Percentiles rank a stretch among this genome's conserved stretches.
Evolutionary conservation across 1,139 yeast species (phyloP).

Genomic region (Kodamaea suecica): DNA sequence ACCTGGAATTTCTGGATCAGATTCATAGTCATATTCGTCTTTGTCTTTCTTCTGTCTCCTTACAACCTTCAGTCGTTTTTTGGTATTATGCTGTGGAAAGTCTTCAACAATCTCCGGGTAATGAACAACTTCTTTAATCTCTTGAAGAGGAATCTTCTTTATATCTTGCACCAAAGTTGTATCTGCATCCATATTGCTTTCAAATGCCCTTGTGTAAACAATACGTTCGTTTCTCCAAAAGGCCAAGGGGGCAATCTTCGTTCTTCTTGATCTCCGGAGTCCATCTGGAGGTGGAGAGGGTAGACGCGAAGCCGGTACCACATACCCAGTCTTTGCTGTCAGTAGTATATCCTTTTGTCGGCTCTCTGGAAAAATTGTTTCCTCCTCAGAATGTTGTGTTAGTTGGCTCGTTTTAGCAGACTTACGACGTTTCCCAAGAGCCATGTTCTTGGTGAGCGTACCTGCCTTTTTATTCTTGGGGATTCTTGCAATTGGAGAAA

Average conservation of each 20-base stretch:
- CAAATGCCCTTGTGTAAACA: slow-evolving; percentile 54
- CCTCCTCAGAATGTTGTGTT: background rate
- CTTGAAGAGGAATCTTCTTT: slow-evolving; percentile 49
- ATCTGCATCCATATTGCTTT: slow-evolving; percentile 37
- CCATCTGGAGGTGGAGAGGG: slow-evolving; percentile 50
- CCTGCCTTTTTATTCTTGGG: slow-evolving; percentile 11
- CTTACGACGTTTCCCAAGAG: slow-evolving; percentile 27
- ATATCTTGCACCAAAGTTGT: slow-evolving; percentile 35
- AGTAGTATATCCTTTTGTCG: too few species aligned
- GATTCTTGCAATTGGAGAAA: slow-evolving; percentile 16
- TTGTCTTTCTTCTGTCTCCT: slow-evolving; percentile 4
- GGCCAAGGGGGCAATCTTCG: slow-evolving; percentile 69
- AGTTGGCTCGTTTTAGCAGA: background rate
- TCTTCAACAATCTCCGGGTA: slow-evolving; percentile 29
- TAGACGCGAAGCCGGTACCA: slow-evolving; percentile 25
- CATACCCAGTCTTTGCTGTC: slow-evolving; percentile 1
- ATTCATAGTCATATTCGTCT: slow-evolving; percentile 30
- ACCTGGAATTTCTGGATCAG: slow-evolving; percentile 45
- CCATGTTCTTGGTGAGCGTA: slow-evolving; percentile 41
- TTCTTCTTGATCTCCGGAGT: slow-evolving; percentile 54
- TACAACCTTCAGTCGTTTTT: slow-evolving; percentile 16
- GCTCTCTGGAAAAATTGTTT: slow-evolving; percentile 6
- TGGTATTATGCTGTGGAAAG: slow-evolving; percentile 8
- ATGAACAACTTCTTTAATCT: slow-evolving; percentile 57
- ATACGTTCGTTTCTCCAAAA: slow-evolving; percentile 84